Evolutionary conservation across 1,284 basidiomycete genomes (phyloP).

Genomic region (Rhodotorula sp.): DNA sequence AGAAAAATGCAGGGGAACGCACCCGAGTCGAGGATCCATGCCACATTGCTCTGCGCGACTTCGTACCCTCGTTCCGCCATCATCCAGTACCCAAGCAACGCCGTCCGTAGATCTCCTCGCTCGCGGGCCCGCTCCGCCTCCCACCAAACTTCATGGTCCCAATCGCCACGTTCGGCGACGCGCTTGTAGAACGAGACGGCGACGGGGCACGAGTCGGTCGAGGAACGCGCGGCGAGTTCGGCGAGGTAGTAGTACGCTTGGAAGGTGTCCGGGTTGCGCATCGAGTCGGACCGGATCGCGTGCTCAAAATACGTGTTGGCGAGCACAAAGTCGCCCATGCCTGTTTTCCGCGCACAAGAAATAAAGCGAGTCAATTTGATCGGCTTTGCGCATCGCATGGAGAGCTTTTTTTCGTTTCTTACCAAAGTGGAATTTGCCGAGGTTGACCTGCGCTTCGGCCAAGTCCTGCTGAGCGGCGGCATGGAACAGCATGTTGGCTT

Average conservation of each 20-base stretch:
- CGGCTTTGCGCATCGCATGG: too few relatives aligned
- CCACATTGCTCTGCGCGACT: slow-evolving; percentile 92
- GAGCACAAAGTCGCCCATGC: slow-evolving; percentile 59
- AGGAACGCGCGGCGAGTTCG: slow-evolving; percentile 61
- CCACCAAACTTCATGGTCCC: slow-evolving; percentile 73
- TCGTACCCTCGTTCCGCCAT: slow-evolving; percentile 90
- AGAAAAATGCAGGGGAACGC: slow-evolving; percentile 27
- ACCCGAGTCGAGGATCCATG: slow-evolving; percentile 88
- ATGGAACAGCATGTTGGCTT: slow-evolving; percentile 67
- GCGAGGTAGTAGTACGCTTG: slow-evolving; percentile 91
- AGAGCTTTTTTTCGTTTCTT: slow-evolving; percentile 43
- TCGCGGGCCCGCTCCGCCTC: slow-evolving; percentile 81
- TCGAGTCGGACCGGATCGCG: slow-evolving; percentile 68
- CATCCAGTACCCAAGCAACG: slow-evolving; percentile 89
- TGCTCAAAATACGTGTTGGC: slow-evolving; percentile 74
- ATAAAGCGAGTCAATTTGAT: slow-evolving; percentile 22
- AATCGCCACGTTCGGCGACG: slow-evolving; percentile 80
- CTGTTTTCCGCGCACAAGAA: slow-evolving; percentile 50
- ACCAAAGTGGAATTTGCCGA: slow-evolving; percentile 82
- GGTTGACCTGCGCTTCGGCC: slow-evolving; percentile 84
- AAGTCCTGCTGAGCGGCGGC: slow-evolving; percentile 80
- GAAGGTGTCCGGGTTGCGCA: slow-evolving; percentile 62
- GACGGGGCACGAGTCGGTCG: slow-evolving; percentile 65
- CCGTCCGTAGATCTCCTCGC: slow-evolving; percentile 62
- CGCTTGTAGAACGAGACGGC: slow-evolving; percentile 87